Conservation (phyloP, 495 filamentous ascomycete genomes). For the Lasiosphaeria miniovina region DNA sequence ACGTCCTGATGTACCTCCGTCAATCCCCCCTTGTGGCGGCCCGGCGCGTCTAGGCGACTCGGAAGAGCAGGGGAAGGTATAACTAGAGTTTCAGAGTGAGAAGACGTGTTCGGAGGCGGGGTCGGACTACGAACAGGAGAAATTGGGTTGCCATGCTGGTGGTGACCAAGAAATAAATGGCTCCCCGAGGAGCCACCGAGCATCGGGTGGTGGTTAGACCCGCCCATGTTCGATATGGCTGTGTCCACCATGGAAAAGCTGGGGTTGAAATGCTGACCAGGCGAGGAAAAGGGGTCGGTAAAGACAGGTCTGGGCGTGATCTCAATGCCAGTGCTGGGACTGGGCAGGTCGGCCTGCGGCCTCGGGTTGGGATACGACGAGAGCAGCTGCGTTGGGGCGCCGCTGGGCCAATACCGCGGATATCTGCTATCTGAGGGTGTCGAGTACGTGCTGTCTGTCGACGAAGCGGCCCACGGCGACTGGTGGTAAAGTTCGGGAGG, state of each 20-base stretch:
- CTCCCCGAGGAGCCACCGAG: slow-evolving; percentile 10
- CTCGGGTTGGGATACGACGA: slow-evolving; percentile 24
- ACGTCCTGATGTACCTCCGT: slow-evolving; percentile 16
- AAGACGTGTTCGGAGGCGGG: slow-evolving; percentile 39
- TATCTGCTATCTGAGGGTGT: slow-evolving; percentile 29
- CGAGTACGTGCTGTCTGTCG: slow-evolving; percentile 47
- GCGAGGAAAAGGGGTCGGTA: slow-evolving; percentile 14
- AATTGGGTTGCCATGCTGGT: slow-evolving; percentile 24
- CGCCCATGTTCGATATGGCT: slow-evolving; percentile 21
- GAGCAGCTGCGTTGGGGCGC: slow-evolving; percentile 20
- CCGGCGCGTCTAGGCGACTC: slow-evolving; percentile 22
- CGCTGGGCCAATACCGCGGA: slow-evolving; percentile 13
- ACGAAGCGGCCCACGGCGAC: slow-evolving; percentile 48
- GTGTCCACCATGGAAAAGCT: slow-evolving; percentile 20
- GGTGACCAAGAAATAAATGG: slow-evolving; percentile 15
- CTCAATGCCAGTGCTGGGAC: slow-evolving; percentile 18
- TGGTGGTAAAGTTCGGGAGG: slow-evolving; percentile 28
- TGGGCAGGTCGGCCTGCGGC: slow-evolving; percentile 23
- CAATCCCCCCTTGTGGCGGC: slow-evolving; percentile 35
- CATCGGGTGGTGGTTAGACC: slow-evolving; percentile 15
- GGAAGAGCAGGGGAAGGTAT: slow-evolving; percentile 27
- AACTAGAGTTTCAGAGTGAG: slow-evolving; percentile 41
- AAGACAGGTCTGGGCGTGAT: slow-evolving; percentile 22
- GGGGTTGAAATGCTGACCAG: slow-evolving; percentile 6
- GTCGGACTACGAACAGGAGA: slow-evolving; percentile 42